Evolutionary conservation across 2,329 filamentous ascomycete genomes (phyloP).

Genomic region (Aspergillus puulaauensis): DNA sequence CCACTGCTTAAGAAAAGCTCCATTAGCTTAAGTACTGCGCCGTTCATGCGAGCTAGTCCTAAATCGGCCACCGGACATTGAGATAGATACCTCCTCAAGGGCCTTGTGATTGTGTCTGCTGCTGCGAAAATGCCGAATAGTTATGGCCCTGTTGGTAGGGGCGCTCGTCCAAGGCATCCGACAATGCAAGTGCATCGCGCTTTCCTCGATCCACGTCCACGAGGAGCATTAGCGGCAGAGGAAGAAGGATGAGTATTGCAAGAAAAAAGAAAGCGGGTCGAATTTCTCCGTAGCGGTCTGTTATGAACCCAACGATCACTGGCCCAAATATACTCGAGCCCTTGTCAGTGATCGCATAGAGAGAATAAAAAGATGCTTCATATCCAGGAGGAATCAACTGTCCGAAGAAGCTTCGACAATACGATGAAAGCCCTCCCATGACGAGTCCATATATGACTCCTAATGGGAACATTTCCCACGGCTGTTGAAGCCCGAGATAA

Average conservation of each 20-base stretch:
- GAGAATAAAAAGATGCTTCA: constrained; percentile 92
- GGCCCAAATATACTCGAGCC: constrained; percentile 92
- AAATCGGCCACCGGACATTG: background rate
- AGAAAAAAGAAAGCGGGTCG: constrained; percentile 91
- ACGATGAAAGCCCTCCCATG: constrained; percentile 85
- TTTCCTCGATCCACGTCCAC: constrained; percentile 82
- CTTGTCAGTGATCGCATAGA: constrained; percentile 98
- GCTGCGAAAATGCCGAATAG: constrained; percentile 25
- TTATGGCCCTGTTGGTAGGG: constrained; percentile 19
- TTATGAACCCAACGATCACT: constrained; percentile 88
- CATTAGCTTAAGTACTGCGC: background rate
- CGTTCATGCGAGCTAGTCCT: background rate
- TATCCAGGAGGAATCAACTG: constrained; percentile 92
- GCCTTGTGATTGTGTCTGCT: background rate
- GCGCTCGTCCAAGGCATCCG: constrained; percentile 48
- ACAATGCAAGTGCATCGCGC: constrained; percentile 64
- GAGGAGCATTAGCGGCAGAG: constrained; percentile 78
- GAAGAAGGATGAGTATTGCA: constrained; percentile 77
- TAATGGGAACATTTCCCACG: constrained; percentile 95
- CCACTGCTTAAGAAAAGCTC: background rate
- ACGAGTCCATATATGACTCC: constrained; percentile 91
- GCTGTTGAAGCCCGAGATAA: constrained; percentile 81
- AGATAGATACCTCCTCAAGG: background rate
- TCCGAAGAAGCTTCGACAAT: constrained; percentile 88
- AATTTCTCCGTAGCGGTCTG: constrained; percentile 77